These are phyloP conservation scores for Tetrahymena elliotti DNA, from an alignment of 73 alveolate genomes.

Conservation along the genomic window DNA sequence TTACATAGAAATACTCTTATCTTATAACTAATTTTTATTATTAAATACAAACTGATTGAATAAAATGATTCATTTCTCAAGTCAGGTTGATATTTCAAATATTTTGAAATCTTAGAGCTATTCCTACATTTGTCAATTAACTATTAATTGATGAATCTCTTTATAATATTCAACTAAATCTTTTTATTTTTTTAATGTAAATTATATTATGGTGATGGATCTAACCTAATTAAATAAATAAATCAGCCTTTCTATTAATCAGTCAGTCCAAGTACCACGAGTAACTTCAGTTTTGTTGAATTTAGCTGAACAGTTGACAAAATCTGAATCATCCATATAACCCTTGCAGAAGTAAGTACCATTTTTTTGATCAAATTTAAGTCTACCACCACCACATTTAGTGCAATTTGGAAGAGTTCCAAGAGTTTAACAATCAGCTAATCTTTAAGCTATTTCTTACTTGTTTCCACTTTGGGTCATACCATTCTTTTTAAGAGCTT, in stretches of 20 bases:
- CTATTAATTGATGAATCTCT: no score
- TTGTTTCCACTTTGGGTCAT: conserved; percentile 32
- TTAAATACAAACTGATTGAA: no score
- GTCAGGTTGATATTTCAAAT: no score
- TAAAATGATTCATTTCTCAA: no score
- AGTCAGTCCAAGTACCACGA: background rate
- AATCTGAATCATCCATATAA: conserved; percentile 34
- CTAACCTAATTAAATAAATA: no score
- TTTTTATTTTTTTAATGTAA: background rate
- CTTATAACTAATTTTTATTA: no score
- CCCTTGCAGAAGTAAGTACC: conserved; percentile 29
- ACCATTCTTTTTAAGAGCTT: conserved; percentile 1
- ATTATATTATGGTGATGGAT: no score
- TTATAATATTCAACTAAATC: no score
- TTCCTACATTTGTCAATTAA: no score
- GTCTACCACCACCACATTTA: conserved; percentile 26
- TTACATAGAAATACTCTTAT: no score
- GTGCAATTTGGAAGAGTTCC: conserved; percentile 34
- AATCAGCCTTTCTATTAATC: background rate
- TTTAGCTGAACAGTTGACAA: conserved; percentile 4
- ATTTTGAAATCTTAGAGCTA: no score
- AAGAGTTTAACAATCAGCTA: conserved; percentile 15
- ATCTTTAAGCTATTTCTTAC: conserved; percentile 1
- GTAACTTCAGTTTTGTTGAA: background rate
- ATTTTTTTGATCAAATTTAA: background rate